A percentile compares a stretch with the other conserved stretches of the same genome.
phyloP scores from a whole-genome alignment of 2,329 filamentous ascomycete genomes.

The Chrysoporthe deuterocubensis region DNA sequence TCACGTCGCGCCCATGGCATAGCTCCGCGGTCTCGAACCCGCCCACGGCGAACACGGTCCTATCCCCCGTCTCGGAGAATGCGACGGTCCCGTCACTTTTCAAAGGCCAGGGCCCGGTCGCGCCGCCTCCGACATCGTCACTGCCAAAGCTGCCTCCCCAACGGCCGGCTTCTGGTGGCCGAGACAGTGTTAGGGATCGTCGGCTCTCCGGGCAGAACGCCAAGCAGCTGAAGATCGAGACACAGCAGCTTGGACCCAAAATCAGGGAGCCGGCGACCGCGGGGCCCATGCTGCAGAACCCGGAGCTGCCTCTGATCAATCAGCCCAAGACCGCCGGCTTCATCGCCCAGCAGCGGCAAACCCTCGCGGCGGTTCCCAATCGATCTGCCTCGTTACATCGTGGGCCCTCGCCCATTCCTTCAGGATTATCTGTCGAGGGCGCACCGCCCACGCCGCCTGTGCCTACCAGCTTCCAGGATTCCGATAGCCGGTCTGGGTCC shows the following conservation, averaged over 20 bases:
- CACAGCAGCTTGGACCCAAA: slow-evolving; percentile 45
- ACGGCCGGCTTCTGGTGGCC: slow-evolving; percentile 39
- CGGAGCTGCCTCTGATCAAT: slow-evolving; percentile 11
- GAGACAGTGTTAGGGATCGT: slow-evolving; percentile 69
- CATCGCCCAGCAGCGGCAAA: slow-evolving; percentile 48
- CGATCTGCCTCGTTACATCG: slow-evolving; percentile 33
- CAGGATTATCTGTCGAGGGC: slow-evolving; percentile 33
- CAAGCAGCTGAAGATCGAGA: slow-evolving; percentile 90
- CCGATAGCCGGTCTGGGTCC: slow-evolving; percentile 53
- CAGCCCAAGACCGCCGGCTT: slow-evolving; percentile 41
- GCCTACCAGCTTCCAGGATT: slow-evolving; percentile 34
- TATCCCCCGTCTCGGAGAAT: slow-evolving; percentile 75
- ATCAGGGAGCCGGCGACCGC: slow-evolving; percentile 32
- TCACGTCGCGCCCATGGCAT: slow-evolving; percentile 79
- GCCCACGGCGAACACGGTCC: slow-evolving; percentile 66
- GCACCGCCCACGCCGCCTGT: slow-evolving; percentile 41
- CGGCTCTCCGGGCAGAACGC: slow-evolving; percentile 79
- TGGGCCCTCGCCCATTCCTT: slow-evolving; percentile 41
- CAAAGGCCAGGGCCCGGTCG: slow-evolving; percentile 36
- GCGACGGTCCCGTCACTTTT: slow-evolving; percentile 36
- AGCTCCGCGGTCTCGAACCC: slow-evolving; percentile 77
- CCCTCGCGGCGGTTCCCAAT: slow-evolving; percentile 43
- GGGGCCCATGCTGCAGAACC: slow-evolving; percentile 32
- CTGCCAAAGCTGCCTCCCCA: slow-evolving; percentile 50
- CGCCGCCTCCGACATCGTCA: slow-evolving; percentile 55